Evolutionary conservation across 2,329 filamentous ascomycete genomes (phyloP).

Genomic region (Aspergillaceae sp.): DNA sequence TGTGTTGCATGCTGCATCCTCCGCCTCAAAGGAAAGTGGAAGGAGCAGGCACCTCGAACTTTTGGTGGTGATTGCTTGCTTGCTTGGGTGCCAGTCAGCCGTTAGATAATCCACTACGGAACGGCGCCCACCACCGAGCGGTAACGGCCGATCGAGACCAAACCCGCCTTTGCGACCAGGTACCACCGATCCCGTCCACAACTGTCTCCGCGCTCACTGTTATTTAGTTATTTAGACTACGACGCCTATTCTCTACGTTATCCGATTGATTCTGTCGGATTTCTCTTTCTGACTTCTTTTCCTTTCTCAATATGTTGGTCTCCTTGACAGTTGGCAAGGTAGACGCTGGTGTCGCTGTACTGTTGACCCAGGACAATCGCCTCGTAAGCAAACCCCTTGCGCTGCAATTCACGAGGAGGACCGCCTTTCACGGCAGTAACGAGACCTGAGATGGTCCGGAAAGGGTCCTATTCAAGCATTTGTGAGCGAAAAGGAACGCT

Average conservation of each 20-base stretch:
- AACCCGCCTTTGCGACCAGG: neutral
- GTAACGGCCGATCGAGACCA: conserved; percentile 3
- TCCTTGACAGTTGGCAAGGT: conserved; percentile 98
- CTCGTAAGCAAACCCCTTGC: conserved; percentile 54
- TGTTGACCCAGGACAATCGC: conserved; percentile 93
- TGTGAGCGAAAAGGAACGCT: neutral
- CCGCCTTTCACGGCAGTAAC: neutral
- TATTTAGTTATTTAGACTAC: too few relatives aligned
- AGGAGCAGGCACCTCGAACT: too few relatives aligned
- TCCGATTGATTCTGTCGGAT: too few relatives aligned
- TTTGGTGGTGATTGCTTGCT: too few relatives aligned
- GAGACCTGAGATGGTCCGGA: neutral
- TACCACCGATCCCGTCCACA: neutral
- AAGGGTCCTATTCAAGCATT: neutral
- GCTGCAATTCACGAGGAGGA: neutral
- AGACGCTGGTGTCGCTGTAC: conserved; percentile 93
- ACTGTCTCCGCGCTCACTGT: neutral
- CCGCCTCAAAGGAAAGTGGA: too few relatives aligned
- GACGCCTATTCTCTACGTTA: too few relatives aligned
- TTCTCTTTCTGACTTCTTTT: neutral
- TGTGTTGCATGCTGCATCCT: neutral
- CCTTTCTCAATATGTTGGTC: conserved; percentile 62
- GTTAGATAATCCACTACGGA: too few relatives aligned
- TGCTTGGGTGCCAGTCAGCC: too few relatives aligned
- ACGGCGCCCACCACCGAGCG: too few relatives aligned